phyloP scores from a whole-genome alignment of 192 early-diverging fungal genomes.

The Backusella liffmaniae region DNA sequence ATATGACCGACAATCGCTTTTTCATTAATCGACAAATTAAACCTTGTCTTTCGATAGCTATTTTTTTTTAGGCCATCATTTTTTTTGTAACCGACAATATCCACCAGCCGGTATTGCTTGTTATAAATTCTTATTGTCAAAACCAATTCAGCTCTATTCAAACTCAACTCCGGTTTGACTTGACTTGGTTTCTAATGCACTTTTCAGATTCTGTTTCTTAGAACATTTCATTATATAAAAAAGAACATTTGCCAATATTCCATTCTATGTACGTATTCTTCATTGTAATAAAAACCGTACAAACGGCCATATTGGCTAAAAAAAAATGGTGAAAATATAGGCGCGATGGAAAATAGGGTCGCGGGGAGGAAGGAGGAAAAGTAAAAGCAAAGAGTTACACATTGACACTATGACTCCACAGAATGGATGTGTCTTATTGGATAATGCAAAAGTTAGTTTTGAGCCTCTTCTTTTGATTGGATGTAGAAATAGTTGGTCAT shows the following conservation, averaged over 20 bases:
- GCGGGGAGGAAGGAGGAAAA: background rate
- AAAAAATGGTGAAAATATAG: background rate
- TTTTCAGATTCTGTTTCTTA: background rate
- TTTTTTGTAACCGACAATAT: too few species aligned
- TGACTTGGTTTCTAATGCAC: background rate
- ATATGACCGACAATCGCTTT: too few species aligned
- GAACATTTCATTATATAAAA: background rate
- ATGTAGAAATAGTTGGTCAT: conserved; percentile 3
- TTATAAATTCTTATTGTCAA: background rate
- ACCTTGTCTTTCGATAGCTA: background rate
- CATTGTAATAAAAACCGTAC: background rate
- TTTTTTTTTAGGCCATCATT: background rate
- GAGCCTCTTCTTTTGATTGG: background rate
- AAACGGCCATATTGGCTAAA: background rate
- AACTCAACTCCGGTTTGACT: background rate
- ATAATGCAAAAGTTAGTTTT: background rate
- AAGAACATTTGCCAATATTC: background rate
- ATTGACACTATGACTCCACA: background rate
- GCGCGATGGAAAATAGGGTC: background rate
- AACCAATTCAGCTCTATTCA: background rate
- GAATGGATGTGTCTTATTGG: background rate
- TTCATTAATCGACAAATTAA: background rate
- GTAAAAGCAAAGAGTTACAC: background rate
- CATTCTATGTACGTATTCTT: background rate
- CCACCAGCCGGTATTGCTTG: too few species aligned